phyloP scores from a whole-genome alignment of 164 flowering plant genomes.

The Dillenia turbinata region DNA sequence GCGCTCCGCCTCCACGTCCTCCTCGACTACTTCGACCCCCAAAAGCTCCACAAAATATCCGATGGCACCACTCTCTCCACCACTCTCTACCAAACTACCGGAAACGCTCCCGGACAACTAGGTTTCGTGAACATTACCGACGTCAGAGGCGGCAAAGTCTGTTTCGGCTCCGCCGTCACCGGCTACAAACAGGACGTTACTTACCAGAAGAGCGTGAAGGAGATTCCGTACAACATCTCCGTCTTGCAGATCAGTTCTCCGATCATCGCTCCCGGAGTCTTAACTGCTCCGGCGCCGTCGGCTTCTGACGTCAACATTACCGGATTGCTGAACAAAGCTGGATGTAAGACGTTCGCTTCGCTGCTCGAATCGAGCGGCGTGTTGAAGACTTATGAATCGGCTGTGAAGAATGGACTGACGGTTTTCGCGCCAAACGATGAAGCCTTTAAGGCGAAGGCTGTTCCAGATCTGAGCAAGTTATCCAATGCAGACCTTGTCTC shows the following conservation, averaged over 20 bases:
- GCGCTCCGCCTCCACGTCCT: slow-evolving; percentile 56
- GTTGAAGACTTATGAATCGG: slow-evolving; percentile 48
- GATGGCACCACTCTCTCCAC: slow-evolving; percentile 72
- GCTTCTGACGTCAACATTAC: slow-evolving; percentile 58
- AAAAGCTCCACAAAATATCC: slow-evolving; percentile 77
- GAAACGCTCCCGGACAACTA: slow-evolving; percentile 55
- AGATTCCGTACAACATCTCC: slow-evolving; percentile 71
- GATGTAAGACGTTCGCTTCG: slow-evolving; percentile 73
- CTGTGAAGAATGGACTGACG: slow-evolving; percentile 65
- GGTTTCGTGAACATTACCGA: slow-evolving; percentile 95
- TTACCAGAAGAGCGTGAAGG: slow-evolving; percentile 58
- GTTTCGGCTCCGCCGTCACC: slow-evolving; percentile 76
- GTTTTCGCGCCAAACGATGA: slow-evolving; percentile 80
- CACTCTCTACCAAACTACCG: slow-evolving; percentile 94
- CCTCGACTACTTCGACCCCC: slow-evolving; percentile 71
- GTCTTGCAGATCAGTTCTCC: slow-evolving; percentile 65
- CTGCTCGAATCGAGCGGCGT: slow-evolving; percentile 58
- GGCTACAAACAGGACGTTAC: slow-evolving; percentile 66
- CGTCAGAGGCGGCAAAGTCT: slow-evolving; percentile 76
- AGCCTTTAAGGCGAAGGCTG: slow-evolving; percentile 58
- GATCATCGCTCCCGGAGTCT: slow-evolving; percentile 59
- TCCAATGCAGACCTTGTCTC: slow-evolving; percentile 62
- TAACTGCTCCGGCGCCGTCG: slow-evolving; percentile 62
- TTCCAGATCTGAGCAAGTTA: slow-evolving; percentile 67
- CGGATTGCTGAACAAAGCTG: slow-evolving; percentile 66